Conservation (phyloP, 352 stramenopile species). For the Phytopythium ostracodes region DNA sequence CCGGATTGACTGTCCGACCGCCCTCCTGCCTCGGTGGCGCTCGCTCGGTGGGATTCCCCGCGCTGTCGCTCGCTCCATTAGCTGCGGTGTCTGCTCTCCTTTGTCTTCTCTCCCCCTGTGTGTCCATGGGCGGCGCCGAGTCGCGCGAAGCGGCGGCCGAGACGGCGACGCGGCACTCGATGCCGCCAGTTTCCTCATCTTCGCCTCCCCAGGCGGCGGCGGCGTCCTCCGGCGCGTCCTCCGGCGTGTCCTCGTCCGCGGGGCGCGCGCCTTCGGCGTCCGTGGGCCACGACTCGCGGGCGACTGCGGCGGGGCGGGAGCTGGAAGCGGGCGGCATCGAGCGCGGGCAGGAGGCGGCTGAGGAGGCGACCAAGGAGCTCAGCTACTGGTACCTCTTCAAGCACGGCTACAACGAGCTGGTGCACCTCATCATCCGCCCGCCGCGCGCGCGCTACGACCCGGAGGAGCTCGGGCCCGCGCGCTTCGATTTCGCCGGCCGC, state of each 20-base stretch:
- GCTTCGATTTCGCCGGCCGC: constrained; percentile 88
- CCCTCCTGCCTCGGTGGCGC: neutral
- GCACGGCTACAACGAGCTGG: constrained; percentile 93
- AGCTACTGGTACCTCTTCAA: constrained; percentile 87
- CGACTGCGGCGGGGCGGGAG: constrained; percentile 6
- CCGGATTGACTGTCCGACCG: neutral
- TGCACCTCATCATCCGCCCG: constrained; percentile 97
- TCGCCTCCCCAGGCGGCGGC: constrained; percentile 14
- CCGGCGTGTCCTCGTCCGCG: neutral
- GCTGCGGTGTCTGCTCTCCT: neutral
- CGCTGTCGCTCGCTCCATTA: neutral
- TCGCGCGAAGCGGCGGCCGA: constrained; percentile 33
- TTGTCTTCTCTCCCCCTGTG: neutral
- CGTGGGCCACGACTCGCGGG: constrained; percentile 18
- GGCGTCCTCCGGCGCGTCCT: neutral
- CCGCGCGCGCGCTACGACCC: constrained; percentile 91
- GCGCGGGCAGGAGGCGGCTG: constrained; percentile 56
- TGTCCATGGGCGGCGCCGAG: constrained; percentile 53
- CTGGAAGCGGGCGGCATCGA: constrained; percentile 69
- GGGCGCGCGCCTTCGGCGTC: constrained; percentile 21
- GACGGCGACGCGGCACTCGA: constrained; percentile 12
- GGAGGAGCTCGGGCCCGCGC: constrained; percentile 86
- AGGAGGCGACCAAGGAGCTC: constrained; percentile 74
- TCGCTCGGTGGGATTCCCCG: neutral
- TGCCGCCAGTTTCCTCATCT: constrained; percentile 13